Conservation (phyloP, 805 yeast genomes). For the Teunomyces atbi region DNA sequence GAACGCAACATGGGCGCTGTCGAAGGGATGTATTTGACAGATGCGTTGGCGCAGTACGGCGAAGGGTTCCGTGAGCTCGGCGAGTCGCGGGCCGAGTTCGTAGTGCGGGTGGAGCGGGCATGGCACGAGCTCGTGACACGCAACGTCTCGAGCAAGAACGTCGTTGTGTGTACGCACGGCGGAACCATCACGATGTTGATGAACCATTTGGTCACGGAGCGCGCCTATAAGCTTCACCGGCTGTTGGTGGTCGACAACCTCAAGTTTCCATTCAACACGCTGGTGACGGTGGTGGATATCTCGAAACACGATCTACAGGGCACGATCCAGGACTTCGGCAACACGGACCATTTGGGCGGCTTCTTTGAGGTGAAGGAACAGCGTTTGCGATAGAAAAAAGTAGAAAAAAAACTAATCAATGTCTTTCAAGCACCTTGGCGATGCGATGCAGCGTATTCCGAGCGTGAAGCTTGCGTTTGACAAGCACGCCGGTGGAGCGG, state of each 20-base stretch:
- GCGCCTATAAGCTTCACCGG: slow-evolving; percentile 35
- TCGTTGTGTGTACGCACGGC: slow-evolving; percentile 73
- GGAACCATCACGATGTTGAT: slow-evolving; percentile 69
- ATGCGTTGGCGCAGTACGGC: slow-evolving; percentile 65
- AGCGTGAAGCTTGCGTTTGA: slow-evolving; percentile 60
- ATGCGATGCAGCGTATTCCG: slow-evolving; percentile 7
- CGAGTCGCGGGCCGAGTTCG: slow-evolving; percentile 49
- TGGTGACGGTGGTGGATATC: slow-evolving; percentile 65
- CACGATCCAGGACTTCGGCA: slow-evolving; percentile 55
- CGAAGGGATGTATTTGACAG: slow-evolving; percentile 69
- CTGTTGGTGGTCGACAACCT: slow-evolving; percentile 40
- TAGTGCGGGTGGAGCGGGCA: slow-evolving; percentile 47
- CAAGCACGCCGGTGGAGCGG: slow-evolving; percentile 31
- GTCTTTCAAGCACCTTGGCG: slow-evolving; percentile 3
- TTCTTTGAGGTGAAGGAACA: slow-evolving; percentile 20
- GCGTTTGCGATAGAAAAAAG: slow-evolving; percentile 7
- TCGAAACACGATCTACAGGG: slow-evolving; percentile 40
- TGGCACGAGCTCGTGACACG: slow-evolving; percentile 44
- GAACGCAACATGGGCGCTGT: slow-evolving; percentile 76
- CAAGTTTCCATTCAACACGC: slow-evolving; percentile 71
- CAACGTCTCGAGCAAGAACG: slow-evolving; percentile 41
- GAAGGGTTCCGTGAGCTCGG: slow-evolving; percentile 62
- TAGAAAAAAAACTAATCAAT: neutral
- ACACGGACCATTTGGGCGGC: slow-evolving; percentile 64
- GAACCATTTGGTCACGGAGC: slow-evolving; percentile 46